Base-by-base conservation (phyloP, 805 yeast genomes). In the Cyberlindnera meyerae region DNA sequence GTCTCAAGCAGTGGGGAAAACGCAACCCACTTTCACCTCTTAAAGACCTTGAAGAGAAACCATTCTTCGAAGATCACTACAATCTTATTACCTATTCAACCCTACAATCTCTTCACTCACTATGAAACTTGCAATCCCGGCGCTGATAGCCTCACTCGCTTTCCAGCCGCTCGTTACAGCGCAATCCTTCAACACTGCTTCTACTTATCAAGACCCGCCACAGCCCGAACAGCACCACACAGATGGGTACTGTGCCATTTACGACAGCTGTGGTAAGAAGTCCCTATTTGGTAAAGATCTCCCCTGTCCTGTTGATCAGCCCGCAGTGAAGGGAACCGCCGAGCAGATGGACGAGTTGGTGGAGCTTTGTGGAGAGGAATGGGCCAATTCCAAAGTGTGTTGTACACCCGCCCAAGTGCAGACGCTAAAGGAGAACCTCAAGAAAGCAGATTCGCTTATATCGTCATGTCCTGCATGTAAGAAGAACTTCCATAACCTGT, bases 381-480 rank as follows among this genome's bases (percentile, higher is more conserved):
- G 86, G 75, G 61, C 53, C 4, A 61, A 60, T 12, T 56, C 57
- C 0, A 61, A 68, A 2, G 70, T 80, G 3, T 90, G 97, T 57
- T 90, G 97, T 55, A 72, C 83, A 8, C 47, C 60, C 16, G 75
- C 64, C 13, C 97, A 89, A 53, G 58, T 83, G 6, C 45, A 55
- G 0, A 65, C 66, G 27, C 63, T 90, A 33, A 72, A 72, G 47
- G 62, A 68, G 25, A 80, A 79, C 49, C 57, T 83, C 39, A 74
- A 78, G 62, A 83, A 80, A 48, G 95, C 85, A 16, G 94, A 82
- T 45, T 77, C 85, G 2, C 57, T 86, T 39, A 81, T 89, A 33
- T 81, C 95, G 4, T 82, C 95, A 3, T 83, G 98, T 58, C 97
- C 97, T 3, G 97, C 98, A 0, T 90, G 98, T 58, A 68, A 74